Conservation (phyloP, 768 basidiomycete species). For the Lactarius deliciosus region DNA sequence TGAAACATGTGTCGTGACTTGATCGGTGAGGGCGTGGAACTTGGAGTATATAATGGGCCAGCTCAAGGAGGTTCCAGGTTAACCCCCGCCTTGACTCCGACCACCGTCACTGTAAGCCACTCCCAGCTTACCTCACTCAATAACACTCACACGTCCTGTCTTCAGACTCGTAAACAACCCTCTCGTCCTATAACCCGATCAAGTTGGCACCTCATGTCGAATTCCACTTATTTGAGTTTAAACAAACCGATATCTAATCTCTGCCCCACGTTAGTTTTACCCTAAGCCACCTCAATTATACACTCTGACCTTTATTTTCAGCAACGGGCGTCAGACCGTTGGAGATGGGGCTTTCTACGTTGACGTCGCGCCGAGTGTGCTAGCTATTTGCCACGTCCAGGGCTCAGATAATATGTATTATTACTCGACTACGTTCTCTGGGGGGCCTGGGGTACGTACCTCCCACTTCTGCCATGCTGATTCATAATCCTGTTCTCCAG, state of each 20-base stretch:
- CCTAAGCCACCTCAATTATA: neutral
- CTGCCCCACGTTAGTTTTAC: conserved; percentile 78
- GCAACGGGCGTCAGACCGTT: conserved; percentile 97
- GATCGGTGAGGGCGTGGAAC: neutral
- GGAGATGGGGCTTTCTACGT: conserved; percentile 89
- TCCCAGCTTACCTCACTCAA: conserved; percentile 5
- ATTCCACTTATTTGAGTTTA: conserved; percentile 67
- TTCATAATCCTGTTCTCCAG: conserved; percentile 38
- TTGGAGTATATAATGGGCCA: conserved; percentile 21
- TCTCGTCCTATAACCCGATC: conserved; percentile 36
- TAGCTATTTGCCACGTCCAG: conserved; percentile 83
- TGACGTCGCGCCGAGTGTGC: conserved; percentile 70
- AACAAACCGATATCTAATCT: conserved; percentile 84
- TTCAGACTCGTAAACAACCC: neutral
- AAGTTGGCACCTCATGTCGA: conserved; percentile 89
- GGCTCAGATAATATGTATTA: conserved; percentile 84
- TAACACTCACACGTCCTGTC: conserved; percentile 2
- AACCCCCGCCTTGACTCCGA: conserved; percentile 27
- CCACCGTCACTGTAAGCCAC: conserved; percentile 23
- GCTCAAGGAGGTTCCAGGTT: neutral
- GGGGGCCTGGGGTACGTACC: conserved; percentile 74
- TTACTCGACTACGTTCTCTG: conserved; percentile 92
- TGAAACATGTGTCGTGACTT: conserved; percentile 7
- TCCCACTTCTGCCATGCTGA: conserved; percentile 3
- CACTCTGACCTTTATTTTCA: conserved; percentile 34